Conservation (phyloP, 345 rosid species). For the Zanthoxylum bungeanum region DNA sequence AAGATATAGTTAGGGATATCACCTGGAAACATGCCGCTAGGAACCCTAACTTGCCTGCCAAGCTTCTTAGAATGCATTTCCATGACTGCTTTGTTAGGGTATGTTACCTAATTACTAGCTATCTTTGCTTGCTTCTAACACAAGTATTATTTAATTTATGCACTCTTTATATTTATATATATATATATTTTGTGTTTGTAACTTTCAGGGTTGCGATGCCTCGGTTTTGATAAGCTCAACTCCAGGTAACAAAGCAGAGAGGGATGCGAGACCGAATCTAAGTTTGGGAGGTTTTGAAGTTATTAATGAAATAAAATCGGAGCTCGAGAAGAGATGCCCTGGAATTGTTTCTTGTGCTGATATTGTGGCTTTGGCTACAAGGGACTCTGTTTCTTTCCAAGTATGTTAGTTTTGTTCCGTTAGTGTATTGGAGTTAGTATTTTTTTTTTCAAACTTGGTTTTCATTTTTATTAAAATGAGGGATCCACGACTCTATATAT, state of each 20-base stretch:
- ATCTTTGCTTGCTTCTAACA: background rate
- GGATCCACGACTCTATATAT: background rate
- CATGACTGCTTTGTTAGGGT: slow-evolving; percentile 72
- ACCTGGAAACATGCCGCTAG: slow-evolving; percentile 31
- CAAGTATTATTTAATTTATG: background rate
- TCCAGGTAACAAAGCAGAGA: slow-evolving; percentile 38
- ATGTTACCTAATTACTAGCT: background rate
- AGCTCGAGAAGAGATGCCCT: slow-evolving; percentile 49
- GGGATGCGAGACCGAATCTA: slow-evolving; percentile 50
- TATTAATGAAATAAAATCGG: slow-evolving; percentile 51
- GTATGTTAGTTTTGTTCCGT: slow-evolving; percentile 22
- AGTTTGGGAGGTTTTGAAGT: slow-evolving; percentile 45
- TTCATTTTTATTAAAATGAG: background rate
- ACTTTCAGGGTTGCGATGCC: slow-evolving; percentile 64
- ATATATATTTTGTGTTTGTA: too few species aligned
- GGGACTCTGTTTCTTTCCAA: slow-evolving; percentile 53
- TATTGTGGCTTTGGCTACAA: slow-evolving; percentile 48
- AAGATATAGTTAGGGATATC: slow-evolving; percentile 30
- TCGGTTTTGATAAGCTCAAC: slow-evolving; percentile 53
- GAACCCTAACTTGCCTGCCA: slow-evolving; percentile 38
- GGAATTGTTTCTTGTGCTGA: slow-evolving; percentile 73
- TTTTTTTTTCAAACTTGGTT: too few species aligned
- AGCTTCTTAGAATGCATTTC: slow-evolving; percentile 59
- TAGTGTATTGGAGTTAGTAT: too few species aligned
- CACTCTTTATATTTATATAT: background rate